These are phyloP conservation scores for Discostella stelligera DNA, from an alignment of 352 stramenopile species.

Conservation along the genomic window DNA sequence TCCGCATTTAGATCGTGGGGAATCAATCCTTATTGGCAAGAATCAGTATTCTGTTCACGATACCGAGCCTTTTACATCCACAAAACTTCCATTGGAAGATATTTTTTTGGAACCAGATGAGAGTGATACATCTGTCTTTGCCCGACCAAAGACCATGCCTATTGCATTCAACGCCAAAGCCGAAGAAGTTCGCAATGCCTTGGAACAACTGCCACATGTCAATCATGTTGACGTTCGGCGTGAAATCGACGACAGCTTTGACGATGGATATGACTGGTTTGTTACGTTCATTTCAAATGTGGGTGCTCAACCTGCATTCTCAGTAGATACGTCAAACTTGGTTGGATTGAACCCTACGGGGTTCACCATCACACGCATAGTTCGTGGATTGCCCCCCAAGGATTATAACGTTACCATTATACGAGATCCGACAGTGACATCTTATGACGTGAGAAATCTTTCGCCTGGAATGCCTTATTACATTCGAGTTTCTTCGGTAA, in stretches of 20 bases:
- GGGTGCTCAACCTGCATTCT: conserved; percentile 84
- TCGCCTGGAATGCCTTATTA: conserved; percentile 65
- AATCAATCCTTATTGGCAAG: conserved; percentile 85
- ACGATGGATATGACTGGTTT: conserved; percentile 71
- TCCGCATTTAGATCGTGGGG: conserved; percentile 84
- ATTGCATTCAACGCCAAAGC: conserved; percentile 66
- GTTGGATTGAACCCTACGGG: conserved; percentile 47
- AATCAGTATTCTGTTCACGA: conserved; percentile 84
- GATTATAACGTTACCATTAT: conserved; percentile 58
- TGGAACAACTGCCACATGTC: conserved; percentile 73
- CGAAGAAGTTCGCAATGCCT: conserved; percentile 61
- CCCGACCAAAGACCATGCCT: conserved; percentile 56
- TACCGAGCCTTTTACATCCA: conserved; percentile 82
- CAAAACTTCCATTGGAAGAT: conserved; percentile 81
- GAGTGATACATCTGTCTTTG: conserved; percentile 46
- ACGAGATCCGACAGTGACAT: conserved; percentile 40
- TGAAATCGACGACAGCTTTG: conserved; percentile 51
- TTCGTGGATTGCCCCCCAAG: conserved; percentile 60
- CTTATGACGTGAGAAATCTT: conserved; percentile 45
- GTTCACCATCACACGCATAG: conserved; percentile 39
- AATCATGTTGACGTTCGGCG: conserved; percentile 72
- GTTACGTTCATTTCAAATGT: conserved; percentile 91
- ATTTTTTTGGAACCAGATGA: conserved; percentile 75
- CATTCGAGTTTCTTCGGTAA: conserved; percentile 60
- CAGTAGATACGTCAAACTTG: conserved; percentile 47